These are phyloP conservation scores for Myxozyma kluyveri DNA, from an alignment of 805 yeast species.

Conservation along the genomic window DNA sequence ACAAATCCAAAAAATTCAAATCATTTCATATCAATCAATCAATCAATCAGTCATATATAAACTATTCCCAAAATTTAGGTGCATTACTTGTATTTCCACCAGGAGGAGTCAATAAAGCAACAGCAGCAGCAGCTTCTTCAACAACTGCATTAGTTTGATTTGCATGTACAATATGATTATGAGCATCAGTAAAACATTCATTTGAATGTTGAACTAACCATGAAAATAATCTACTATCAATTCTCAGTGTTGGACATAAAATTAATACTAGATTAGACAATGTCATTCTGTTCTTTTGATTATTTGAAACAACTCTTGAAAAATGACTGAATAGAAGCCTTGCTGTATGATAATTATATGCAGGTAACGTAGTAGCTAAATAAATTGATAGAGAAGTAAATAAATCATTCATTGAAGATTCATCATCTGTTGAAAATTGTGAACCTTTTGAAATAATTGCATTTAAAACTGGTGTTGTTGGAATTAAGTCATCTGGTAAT, in stretches of 20 bases:
- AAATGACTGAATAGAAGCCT: constrained; percentile 35
- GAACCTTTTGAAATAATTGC: not conserved
- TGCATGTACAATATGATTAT: not conserved
- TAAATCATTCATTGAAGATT: constrained; percentile 24
- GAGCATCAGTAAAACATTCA: constrained; percentile 6
- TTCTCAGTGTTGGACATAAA: constrained; percentile 37
- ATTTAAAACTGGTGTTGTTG: constrained; percentile 9
- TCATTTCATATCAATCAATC: not conserved
- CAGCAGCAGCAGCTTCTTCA: too few relatives aligned
- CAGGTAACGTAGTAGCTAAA: too few relatives aligned
- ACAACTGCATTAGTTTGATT: constrained; percentile 4
- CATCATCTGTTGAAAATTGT: constrained; percentile 2
- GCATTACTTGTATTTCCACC: too few relatives aligned
- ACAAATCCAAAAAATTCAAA: not conserved
- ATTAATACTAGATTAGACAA: constrained; percentile 35
- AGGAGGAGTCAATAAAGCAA: too few relatives aligned
- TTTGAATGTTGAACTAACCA: constrained; percentile 30
- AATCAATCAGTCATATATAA: not conserved
- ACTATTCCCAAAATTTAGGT: not conserved
- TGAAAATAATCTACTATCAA: constrained; percentile 31
- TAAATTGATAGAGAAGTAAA: constrained; percentile 21
- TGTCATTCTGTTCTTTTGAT: constrained; percentile 34
- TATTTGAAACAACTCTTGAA: constrained; percentile 24
- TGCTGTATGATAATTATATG: constrained; percentile 33
- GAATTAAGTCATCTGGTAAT: constrained; percentile 34